phyloP scores from a whole-genome alignment of 352 stramenopile genomes.

The Blastocystis sp. region DNA sequence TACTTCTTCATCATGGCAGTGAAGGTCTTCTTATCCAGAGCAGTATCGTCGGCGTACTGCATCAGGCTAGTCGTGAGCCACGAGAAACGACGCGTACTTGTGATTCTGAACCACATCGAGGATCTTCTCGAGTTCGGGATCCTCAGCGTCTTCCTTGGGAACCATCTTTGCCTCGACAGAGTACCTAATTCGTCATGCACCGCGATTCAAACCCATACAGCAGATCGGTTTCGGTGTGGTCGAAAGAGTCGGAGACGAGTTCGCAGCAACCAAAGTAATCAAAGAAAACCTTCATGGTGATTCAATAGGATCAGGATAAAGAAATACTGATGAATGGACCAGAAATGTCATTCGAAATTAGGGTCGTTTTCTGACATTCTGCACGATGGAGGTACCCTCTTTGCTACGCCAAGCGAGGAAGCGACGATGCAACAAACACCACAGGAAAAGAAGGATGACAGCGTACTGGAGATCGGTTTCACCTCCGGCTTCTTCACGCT shows the following conservation, averaged over 20 bases:
- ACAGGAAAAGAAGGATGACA: constrained; percentile 43
- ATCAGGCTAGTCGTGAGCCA: constrained; percentile 18
- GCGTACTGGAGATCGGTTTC: background rate
- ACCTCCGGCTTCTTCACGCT: background rate
- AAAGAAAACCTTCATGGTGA: constrained; percentile 70
- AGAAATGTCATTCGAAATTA: constrained; percentile 48
- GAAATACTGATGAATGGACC: constrained; percentile 38
- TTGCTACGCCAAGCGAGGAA: background rate
- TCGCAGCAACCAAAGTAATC: constrained; percentile 73
- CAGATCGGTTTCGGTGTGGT: constrained; percentile 64
- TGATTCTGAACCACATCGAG: constrained; percentile 74
- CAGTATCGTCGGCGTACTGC: constrained; percentile 69
- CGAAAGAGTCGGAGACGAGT: constrained; percentile 72
- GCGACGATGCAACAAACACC: background rate
- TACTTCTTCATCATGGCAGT: constrained; percentile 75
- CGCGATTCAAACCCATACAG: constrained; percentile 3
- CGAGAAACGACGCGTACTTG: background rate
- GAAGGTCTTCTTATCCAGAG: constrained; percentile 75
- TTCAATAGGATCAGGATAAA: constrained; percentile 23
- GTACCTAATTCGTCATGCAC: constrained; percentile 55
- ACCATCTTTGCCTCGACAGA: constrained; percentile 71
- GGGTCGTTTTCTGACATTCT: background rate
- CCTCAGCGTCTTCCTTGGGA: constrained; percentile 73
- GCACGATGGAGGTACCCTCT: background rate
- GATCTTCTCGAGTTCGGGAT: constrained; percentile 71